A percentile compares a stretch with the other conserved stretches of the same genome.
phyloP scores from a whole-genome alignment of 352 stramenopile species.

The Aphanomyces invadans region DNA sequence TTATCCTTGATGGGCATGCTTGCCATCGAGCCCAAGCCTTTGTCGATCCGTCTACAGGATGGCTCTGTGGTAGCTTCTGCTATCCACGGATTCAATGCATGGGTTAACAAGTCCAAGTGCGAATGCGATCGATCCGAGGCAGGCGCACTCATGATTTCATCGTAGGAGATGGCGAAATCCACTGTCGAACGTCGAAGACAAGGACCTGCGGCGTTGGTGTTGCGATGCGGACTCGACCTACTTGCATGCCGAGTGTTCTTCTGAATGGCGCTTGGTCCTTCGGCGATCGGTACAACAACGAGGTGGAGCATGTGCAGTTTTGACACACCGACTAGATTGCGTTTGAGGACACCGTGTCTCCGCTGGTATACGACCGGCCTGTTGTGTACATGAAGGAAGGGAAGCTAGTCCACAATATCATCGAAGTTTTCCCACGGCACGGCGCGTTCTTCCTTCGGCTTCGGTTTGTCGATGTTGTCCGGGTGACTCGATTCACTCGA shows the following conservation, averaged over 20 bases:
- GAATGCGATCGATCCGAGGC: not conserved
- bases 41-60: not conserved
- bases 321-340: not conserved
- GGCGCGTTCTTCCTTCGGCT: not conserved
- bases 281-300: slow-evolving; percentile 16
- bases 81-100: slow-evolving; percentile 7
- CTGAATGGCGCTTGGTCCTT: not conserved
- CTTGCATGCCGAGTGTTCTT: not conserved
- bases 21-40: not conserved
- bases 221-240: not conserved
- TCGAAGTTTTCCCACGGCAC: slow-evolving; percentile 9
- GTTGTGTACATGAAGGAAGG: slow-evolving; percentile 8
- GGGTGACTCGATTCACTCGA: no score
- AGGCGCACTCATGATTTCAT: not conserved
- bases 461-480: not conserved
- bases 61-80: not conserved
- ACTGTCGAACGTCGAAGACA: not conserved
- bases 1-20: slow-evolving; percentile 6
- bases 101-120: slow-evolving; percentile 9
- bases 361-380: not conserved
- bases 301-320: not conserved
- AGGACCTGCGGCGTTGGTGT: not conserved
- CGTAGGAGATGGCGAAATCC: slow-evolving; percentile 18
- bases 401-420: not conserved
- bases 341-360: slow-evolving; percentile 1